These are phyloP conservation scores for Trichoderma virens DNA, from an alignment of 495 filamentous ascomycete genomes.

Conservation along the genomic window DNA sequence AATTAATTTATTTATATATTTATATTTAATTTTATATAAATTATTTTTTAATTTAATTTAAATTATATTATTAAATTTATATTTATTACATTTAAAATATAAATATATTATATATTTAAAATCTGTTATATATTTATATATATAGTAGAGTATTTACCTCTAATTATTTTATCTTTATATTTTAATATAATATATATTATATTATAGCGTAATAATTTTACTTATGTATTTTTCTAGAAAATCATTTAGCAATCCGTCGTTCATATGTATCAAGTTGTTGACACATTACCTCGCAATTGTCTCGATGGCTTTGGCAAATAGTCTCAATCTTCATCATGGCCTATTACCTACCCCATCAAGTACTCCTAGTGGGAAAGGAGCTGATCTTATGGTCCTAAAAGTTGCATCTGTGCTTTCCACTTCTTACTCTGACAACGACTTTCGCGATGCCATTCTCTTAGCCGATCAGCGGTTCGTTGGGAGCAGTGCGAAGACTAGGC, in stretches of 20 bases:
- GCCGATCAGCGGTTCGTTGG: conserved; percentile 63
- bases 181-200: neutral
- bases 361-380: conserved; percentile 35
- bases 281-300: neutral
- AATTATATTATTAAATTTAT: neutral
- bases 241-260: no score
- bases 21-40: neutral
- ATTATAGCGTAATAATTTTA: neutral
- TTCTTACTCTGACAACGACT: conserved; percentile 88
- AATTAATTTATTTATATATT: neutral
- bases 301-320: neutral
- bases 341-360: neutral
- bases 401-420: conserved; percentile 79
- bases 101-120: neutral
- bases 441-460: conserved; percentile 72
- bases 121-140: neutral
- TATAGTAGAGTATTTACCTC: neutral
- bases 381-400: conserved; percentile 49
- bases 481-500: conserved; percentile 73
- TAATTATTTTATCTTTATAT: neutral
- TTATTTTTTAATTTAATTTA: neutral
- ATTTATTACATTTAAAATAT: neutral
- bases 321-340: neutral
- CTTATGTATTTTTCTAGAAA: neutral
- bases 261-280: no score